These are phyloP conservation scores for Orbilia blumenaviensis DNA, from an alignment of 2,329 filamentous ascomycete species.

Conservation along the genomic window DNA sequence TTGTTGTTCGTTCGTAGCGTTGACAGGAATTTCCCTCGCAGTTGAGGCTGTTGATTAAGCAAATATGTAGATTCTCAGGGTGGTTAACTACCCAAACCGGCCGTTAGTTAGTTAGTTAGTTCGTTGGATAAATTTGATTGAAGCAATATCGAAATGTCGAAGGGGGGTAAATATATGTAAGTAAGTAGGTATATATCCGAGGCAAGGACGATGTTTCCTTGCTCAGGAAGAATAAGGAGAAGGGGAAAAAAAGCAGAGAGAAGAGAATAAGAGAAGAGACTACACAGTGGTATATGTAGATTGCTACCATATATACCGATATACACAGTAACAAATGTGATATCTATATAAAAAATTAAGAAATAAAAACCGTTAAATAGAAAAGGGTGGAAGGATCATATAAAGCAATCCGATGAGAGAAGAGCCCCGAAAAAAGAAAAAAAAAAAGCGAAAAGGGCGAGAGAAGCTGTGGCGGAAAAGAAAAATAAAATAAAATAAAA, in stretches of 20 bases:
- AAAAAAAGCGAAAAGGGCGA: background rate
- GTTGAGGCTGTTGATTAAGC: background rate
- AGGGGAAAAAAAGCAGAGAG: background rate
- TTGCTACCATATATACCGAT: background rate
- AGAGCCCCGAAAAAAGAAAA: conserved; percentile 1
- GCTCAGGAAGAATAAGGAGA: no score
- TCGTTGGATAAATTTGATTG: background rate
- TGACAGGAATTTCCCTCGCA: background rate
- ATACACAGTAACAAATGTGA: background rate
- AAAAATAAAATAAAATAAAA: no score
- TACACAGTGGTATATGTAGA: background rate
- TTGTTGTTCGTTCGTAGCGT: no score
- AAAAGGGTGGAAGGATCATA: background rate
- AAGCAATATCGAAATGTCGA: no score
- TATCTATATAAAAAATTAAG: no score
- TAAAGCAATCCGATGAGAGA: background rate
- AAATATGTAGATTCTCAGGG: no score
- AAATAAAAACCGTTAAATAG: no score
- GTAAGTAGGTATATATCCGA: no score
- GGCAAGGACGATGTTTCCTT: no score
- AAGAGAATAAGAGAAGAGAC: background rate
- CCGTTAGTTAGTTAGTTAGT: background rate
- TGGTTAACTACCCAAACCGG: conserved; percentile 6
- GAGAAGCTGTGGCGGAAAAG: no score
- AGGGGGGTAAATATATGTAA: no score